phyloP scores from a whole-genome alignment of 2,329 filamentous ascomycete genomes.

The Neurospora sp. region DNA sequence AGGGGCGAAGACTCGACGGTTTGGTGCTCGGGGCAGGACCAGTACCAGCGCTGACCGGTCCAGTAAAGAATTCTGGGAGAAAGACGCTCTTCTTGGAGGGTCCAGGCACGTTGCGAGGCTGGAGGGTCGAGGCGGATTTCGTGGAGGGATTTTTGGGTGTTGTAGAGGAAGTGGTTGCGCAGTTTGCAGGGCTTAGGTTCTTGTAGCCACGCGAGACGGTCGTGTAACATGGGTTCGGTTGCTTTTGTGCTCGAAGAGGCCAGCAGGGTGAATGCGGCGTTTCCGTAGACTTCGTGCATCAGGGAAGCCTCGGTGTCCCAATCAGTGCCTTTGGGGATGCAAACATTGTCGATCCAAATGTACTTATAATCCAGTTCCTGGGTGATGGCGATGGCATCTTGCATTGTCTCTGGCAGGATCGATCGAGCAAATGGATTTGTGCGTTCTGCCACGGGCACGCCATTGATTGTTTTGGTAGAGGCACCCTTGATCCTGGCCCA shows the following conservation, averaged over 20 bases:
- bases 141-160: conserved; percentile 12
- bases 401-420: conserved; percentile 17
- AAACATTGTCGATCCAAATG: conserved; percentile 20
- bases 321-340: conserved; percentile 19
- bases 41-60: conserved; percentile 18
- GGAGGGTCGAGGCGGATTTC: conserved; percentile 14
- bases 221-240: conserved; percentile 13
- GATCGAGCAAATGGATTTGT: conserved; percentile 11
- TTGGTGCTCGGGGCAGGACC: conserved; percentile 17
- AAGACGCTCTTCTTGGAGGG: conserved; percentile 18
- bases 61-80: conserved; percentile 19
- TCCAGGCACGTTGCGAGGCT: conserved; percentile 17
- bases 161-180: conserved; percentile 15
- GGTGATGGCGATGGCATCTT: conserved; percentile 16
- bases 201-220: conserved; percentile 16
- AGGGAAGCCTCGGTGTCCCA: conserved; percentile 18
- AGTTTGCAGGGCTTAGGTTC: conserved; percentile 14
- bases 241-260: conserved; percentile 17
- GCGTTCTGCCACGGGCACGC: conserved; percentile 15
- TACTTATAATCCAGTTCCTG: conserved; percentile 13
- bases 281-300: conserved; percentile 21
- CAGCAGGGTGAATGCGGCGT: conserved; percentile 17
- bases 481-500: conserved; percentile 18
- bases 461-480: conserved; percentile 15
- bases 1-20: conserved; percentile 11